phyloP scores from a whole-genome alignment of 129 eudicot species.

The Flaveria sonorensis region DNA sequence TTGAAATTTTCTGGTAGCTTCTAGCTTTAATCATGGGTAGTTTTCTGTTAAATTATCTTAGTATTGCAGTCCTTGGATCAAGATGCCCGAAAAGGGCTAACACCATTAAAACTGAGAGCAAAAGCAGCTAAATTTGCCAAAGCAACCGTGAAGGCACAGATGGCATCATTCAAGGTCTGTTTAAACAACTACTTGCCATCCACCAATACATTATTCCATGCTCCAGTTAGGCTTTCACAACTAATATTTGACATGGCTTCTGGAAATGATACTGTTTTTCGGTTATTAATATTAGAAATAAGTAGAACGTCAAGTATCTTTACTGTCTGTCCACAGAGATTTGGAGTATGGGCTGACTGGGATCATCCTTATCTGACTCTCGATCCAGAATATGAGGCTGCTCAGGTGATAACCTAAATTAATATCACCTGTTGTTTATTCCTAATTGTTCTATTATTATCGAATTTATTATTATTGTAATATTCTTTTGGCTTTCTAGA shows the following conservation, averaged over 20 bases:
- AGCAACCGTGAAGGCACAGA: slow-evolving; percentile 87
- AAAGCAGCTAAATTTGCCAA: slow-evolving; percentile 98
- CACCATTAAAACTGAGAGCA: slow-evolving; percentile 90
- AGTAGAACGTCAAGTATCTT: slow-evolving; percentile 4
- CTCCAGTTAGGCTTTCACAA: slow-evolving; percentile 4
- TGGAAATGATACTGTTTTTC: not conserved
- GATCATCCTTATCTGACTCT: slow-evolving; percentile 95
- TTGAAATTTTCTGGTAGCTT: slow-evolving; percentile 6
- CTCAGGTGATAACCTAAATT: slow-evolving; percentile 59
- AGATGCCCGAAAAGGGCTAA: slow-evolving; percentile 84
- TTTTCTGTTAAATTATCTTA: slow-evolving; percentile 42
- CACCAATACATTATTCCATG: slow-evolving; percentile 1
- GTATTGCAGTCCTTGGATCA: slow-evolving; percentile 94
- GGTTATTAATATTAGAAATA: slow-evolving; percentile 6
- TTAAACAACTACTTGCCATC: not conserved
- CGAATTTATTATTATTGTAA: not conserved
- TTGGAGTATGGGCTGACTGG: slow-evolving; percentile 99
- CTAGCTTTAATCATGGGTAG: slow-evolving; percentile 22
- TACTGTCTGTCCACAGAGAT: slow-evolving; percentile 53
- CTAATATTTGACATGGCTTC: not conserved
- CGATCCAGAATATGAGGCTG: slow-evolving; percentile 98
- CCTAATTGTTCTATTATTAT: not conserved
- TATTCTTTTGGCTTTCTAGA: slow-evolving; percentile 1
- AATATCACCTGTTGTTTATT: not conserved
- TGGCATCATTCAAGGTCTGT: slow-evolving; percentile 94